These are phyloP conservation scores for Tylopilus cervinicoccineus DNA, from an alignment of 768 basidiomycete genomes.

Conservation along the genomic window DNA sequence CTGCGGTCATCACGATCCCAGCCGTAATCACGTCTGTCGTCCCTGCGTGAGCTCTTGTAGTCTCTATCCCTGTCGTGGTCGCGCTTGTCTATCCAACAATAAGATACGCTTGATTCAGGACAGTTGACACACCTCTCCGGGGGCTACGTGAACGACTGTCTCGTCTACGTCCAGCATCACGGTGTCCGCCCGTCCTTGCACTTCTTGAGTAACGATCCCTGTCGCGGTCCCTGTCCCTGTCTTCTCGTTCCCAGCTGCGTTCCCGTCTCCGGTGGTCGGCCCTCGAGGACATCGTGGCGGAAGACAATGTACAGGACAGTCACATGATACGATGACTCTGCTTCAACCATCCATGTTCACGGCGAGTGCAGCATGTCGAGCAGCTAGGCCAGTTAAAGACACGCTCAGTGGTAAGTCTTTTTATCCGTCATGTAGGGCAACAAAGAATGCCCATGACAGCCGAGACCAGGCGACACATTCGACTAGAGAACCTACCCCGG, in stretches of 20 bases:
- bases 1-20: constrained; percentile 31
- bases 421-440: neutral
- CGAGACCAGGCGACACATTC: constrained; percentile 38
- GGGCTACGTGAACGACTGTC: constrained; percentile 39
- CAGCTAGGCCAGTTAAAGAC: constrained; percentile 8
- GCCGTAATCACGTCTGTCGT: constrained; percentile 30
- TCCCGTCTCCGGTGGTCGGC: constrained; percentile 54
- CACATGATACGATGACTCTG: constrained; percentile 23
- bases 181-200: constrained; percentile 30
- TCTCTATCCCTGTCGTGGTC: constrained; percentile 37
- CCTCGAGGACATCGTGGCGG: constrained; percentile 56
- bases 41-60: constrained; percentile 32
- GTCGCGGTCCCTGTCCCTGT: constrained; percentile 25
- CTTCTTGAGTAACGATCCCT: constrained; percentile 42
- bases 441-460: constrained; percentile 9
- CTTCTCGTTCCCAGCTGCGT: constrained; percentile 57
- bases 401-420: constrained; percentile 13
- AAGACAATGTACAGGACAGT: constrained; percentile 23
- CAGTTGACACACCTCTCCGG: constrained; percentile 27
- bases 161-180: constrained; percentile 33
- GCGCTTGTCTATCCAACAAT: constrained; percentile 30
- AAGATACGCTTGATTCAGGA: neutral
- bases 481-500: constrained; percentile 46
- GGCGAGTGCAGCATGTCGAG: constrained; percentile 20
- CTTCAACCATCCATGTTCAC: constrained; percentile 14